Percentiles rank a stretch among this genome's conserved stretches.
Conservation (phyloP, 768 basidiomycete genomes). For the Coprinellus micaceus region DNA sequence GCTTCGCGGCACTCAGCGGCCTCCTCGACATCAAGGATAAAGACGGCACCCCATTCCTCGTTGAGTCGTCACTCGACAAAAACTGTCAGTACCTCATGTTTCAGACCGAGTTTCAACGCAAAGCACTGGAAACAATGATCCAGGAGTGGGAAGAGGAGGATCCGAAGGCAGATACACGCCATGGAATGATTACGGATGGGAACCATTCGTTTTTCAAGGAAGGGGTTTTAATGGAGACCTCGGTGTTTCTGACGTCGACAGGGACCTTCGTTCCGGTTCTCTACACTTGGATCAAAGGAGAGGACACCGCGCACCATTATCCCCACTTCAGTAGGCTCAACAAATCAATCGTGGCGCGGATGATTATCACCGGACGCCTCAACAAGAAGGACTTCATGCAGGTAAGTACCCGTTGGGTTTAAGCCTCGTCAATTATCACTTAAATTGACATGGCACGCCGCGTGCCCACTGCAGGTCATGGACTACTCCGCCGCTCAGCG, state of each 20-base stretch:
- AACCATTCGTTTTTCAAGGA: conserved; percentile 20
- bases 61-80: background rate
- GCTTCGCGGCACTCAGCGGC: background rate
- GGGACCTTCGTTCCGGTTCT: conserved; percentile 20
- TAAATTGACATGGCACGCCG: too few relatives aligned
- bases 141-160: conserved; percentile 10
- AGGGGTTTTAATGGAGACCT: conserved; percentile 20
- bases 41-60: background rate
- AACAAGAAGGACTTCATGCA: too few relatives aligned
- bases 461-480: background rate
- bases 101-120: conserved; percentile 22
- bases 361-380: too few relatives aligned
- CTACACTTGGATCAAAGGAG: conserved; percentile 20
- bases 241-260: conserved; percentile 12
- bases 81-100: background rate
- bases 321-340: conserved; percentile 3
- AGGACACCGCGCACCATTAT: conserved; percentile 17
- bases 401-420: background rate
- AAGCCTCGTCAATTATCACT: too few relatives aligned
- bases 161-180: conserved; percentile 2
- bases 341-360: background rate
- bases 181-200: conserved; percentile 24
- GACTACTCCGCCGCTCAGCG: background rate
- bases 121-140: conserved; percentile 12
- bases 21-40: background rate